These are phyloP conservation scores for Blastobotrys elegans DNA, from an alignment of 1,139 yeast genomes.

Conservation along the genomic window DNA sequence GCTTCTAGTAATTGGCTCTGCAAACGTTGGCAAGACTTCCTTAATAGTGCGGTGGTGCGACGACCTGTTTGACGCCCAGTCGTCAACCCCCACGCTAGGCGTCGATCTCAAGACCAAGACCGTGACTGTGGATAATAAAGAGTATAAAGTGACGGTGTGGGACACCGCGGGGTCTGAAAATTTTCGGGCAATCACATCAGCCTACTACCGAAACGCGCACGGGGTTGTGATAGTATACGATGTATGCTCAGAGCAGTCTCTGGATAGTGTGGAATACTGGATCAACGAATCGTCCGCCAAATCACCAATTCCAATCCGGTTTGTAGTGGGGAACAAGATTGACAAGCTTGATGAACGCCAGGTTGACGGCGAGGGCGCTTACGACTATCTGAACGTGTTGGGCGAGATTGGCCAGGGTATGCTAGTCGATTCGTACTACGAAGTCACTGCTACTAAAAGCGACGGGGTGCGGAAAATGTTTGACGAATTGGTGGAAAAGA, in stretches of 20 bases:
- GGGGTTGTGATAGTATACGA: conserved; percentile 13
- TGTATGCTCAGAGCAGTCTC: conserved; percentile 7
- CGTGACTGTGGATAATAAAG: conserved; percentile 1
- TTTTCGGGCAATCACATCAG: conserved; percentile 11
- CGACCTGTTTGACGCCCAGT: neutral
- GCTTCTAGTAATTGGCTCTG: conserved; percentile 11
- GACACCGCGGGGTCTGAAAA: conserved; percentile 16
- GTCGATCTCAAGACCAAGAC: conserved; percentile 12
- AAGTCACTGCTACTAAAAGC: neutral
- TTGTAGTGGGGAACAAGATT: conserved; percentile 42
- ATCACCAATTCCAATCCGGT: conserved; percentile 30
- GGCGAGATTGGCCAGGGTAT: conserved; percentile 16
- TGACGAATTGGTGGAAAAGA: conserved; percentile 27
- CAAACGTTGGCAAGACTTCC: conserved; percentile 11
- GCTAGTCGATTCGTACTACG: conserved; percentile 9
- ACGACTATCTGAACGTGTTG: conserved; percentile 12
- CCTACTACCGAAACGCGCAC: conserved; percentile 13
- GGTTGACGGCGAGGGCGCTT: conserved; percentile 27
- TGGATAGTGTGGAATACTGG: conserved; percentile 17
- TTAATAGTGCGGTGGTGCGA: conserved; percentile 6
- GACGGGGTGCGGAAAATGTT: conserved; percentile 31
- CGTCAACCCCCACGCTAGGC: conserved; percentile 7
- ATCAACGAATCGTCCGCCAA: conserved; percentile 16
- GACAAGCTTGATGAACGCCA: conserved; percentile 30
- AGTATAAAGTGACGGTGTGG: conserved; percentile 14